These are phyloP conservation scores for Talaromyces sp. DNA, from an alignment of 2,329 filamentous ascomycete species.

Conservation along the genomic window DNA sequence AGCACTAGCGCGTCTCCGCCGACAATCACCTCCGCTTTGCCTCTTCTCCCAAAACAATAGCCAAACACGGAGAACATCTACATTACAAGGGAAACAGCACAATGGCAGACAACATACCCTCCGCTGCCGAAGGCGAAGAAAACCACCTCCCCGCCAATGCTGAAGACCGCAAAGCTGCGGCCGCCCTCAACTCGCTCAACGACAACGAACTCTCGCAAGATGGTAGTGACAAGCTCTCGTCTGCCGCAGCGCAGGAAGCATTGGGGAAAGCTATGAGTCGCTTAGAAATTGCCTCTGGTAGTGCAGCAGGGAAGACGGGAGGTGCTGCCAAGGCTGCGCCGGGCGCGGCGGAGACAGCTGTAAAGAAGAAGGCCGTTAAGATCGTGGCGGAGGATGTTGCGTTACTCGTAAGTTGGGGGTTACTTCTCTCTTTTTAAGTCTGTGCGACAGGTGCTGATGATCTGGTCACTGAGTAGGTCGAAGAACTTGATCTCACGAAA, in stretches of 20 bases:
- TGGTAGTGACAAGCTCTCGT: constrained; percentile 30
- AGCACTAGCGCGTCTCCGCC: background rate
- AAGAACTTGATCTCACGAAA: constrained; percentile 47
- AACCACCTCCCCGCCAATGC: constrained; percentile 40
- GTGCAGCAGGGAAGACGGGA: constrained; percentile 24
- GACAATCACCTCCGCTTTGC: background rate
- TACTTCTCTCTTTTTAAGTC: background rate
- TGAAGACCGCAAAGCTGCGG: constrained; percentile 51
- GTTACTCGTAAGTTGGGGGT: constrained; percentile 39
- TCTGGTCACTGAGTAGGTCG: constrained; percentile 29
- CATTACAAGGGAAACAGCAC: background rate
- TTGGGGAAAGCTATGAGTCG: constrained; percentile 49
- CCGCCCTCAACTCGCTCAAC: constrained; percentile 47
- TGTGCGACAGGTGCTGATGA: background rate
- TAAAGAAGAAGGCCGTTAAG: constrained; percentile 44
- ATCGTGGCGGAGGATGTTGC: constrained; percentile 45
- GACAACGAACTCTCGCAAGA: constrained; percentile 38
- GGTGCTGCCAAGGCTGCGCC: constrained; percentile 18
- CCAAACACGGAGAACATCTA: background rate
- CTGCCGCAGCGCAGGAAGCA: constrained; percentile 45
- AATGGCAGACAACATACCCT: constrained; percentile 46
- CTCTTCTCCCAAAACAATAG: background rate
- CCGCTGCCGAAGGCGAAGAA: constrained; percentile 36
- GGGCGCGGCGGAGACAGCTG: constrained; percentile 26
- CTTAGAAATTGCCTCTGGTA: constrained; percentile 39